phyloP scores from a whole-genome alignment of 805 yeast genomes.

The Pichia occidentalis region DNA sequence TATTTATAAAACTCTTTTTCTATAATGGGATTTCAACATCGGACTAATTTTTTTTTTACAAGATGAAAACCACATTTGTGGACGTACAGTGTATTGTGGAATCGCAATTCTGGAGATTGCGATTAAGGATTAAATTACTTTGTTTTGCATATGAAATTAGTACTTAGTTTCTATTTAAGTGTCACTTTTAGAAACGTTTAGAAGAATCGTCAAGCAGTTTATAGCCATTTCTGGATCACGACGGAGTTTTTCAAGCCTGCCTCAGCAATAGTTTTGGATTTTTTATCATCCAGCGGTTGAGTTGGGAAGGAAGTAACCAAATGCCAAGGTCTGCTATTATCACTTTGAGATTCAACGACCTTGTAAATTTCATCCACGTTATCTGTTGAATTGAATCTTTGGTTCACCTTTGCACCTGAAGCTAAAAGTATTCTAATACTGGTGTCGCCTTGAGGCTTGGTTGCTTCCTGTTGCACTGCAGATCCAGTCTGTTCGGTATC shows the following conservation, averaged over 20 bases:
- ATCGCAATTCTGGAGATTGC: too few relatives aligned
- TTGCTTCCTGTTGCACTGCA: slow-evolving; percentile 14
- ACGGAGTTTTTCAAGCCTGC: slow-evolving; percentile 79
- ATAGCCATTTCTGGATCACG: slow-evolving; percentile 82
- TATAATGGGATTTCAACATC: slow-evolving; percentile 43
- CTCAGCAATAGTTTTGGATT: slow-evolving; percentile 51
- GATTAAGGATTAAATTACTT: not conserved
- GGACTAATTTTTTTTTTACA: too few relatives aligned
- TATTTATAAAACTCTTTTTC: slow-evolving; percentile 13
- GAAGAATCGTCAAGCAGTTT: not conserved
- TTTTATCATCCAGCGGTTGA: slow-evolving; percentile 57
- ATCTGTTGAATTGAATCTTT: slow-evolving; percentile 57
- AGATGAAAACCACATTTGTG: too few relatives aligned
- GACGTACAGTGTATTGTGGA: too few relatives aligned
- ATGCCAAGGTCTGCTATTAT: slow-evolving; percentile 44
- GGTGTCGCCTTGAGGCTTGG: slow-evolving; percentile 39
- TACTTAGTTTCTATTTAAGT: not conserved
- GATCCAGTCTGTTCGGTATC: slow-evolving; percentile 20
- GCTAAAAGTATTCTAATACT: slow-evolving; percentile 79
- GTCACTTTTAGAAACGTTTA: not conserved
- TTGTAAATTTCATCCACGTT: slow-evolving; percentile 62
- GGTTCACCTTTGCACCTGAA: slow-evolving; percentile 64
- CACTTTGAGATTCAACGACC: slow-evolving; percentile 49
- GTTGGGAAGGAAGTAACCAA: slow-evolving; percentile 82
- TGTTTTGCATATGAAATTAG: not conserved